Evolutionary conservation across 2,329 filamentous ascomycete genomes (phyloP).

Genomic region (Alternaria metachromatica): DNA sequence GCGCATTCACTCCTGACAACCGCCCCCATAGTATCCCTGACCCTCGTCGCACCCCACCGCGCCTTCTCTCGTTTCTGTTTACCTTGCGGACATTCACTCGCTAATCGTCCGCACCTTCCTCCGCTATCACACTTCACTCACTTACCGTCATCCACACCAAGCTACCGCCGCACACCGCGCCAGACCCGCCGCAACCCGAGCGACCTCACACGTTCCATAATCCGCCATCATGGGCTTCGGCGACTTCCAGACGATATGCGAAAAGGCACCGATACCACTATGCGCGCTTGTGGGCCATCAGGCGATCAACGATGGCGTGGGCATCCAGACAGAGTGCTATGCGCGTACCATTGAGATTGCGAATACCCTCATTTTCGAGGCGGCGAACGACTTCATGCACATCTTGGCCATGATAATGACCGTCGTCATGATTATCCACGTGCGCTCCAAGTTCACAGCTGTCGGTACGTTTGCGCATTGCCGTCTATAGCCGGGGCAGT

Average conservation of each 20-base stretch:
- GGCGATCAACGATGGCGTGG: slow-evolving; percentile 69
- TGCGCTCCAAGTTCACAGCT: slow-evolving; percentile 96
- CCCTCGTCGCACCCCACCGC: slow-evolving; percentile 30
- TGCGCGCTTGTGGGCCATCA: slow-evolving; percentile 84
- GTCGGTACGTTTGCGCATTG: slow-evolving; percentile 70
- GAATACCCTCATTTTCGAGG: slow-evolving; percentile 98
- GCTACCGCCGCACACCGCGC: slow-evolving; percentile 12
- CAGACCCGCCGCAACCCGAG: slow-evolving; percentile 11
- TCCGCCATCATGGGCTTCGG: slow-evolving; percentile 76
- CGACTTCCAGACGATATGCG: slow-evolving; percentile 87
- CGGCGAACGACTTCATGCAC: slow-evolving; percentile 88
- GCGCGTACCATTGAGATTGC: slow-evolving; percentile 93
- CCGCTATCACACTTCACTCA: slow-evolving; percentile 5
- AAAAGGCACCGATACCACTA: slow-evolving; percentile 81
- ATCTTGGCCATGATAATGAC: slow-evolving; percentile 92
- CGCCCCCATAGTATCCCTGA: slow-evolving; percentile 25
- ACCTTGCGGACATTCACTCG: slow-evolving; percentile 29
- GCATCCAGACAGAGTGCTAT: slow-evolving; percentile 90
- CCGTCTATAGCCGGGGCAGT: slow-evolving; percentile 60
- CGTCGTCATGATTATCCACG: slow-evolving; percentile 95
- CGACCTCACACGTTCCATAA: slow-evolving; percentile 7
- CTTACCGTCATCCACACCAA: slow-evolving; percentile 3
- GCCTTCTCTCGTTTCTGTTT: slow-evolving; percentile 27
- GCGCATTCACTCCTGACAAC: slow-evolving; percentile 42
- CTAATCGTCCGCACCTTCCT: slow-evolving; percentile 23